Conservation (phyloP, 1,284 basidiomycete species). For the Cystobasidium pallidum region DNA sequence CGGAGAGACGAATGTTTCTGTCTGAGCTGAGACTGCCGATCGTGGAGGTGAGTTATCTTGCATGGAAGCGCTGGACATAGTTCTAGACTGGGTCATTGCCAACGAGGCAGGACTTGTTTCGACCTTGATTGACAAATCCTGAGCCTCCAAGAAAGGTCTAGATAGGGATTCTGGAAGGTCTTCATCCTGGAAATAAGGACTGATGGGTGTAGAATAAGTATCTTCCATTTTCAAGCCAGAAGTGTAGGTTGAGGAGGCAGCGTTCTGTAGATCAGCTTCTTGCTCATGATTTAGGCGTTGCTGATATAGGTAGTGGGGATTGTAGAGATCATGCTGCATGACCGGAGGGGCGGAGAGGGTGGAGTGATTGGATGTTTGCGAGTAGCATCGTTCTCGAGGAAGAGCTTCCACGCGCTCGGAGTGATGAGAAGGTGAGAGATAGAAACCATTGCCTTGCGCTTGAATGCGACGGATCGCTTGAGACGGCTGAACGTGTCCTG, state of each 20-base stretch:
- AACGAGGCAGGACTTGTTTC: background rate
- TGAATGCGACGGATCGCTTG: constrained; percentile 17
- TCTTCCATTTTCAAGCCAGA: background rate
- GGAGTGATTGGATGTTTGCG: constrained; percentile 35
- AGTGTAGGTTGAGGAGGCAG: background rate
- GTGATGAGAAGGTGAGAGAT: constrained; percentile 17
- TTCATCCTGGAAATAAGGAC: constrained; percentile 3
- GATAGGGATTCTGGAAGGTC: constrained; percentile 18
- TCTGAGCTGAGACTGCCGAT: background rate
- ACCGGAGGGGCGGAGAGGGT: constrained; percentile 37
- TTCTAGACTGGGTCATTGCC: background rate
- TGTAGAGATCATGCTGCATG: constrained; percentile 32
- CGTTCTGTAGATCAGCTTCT: background rate
- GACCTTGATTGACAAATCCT: background rate
- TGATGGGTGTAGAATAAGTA: background rate
- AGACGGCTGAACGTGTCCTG: constrained; percentile 12
- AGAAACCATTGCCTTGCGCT: constrained; percentile 19
- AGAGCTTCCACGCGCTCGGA: background rate
- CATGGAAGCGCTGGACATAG: background rate
- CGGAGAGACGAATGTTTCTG: constrained; percentile 17
- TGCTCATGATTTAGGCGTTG: constrained; percentile 20
- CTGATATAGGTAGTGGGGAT: constrained; percentile 23
- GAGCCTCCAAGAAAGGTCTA: constrained; percentile 12
- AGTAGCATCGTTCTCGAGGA: constrained; percentile 15
- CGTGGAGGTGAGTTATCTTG: background rate